A percentile compares a stretch with the other conserved stretches of the same genome.
Conservation (phyloP, 2,329 filamentous ascomycete species). For the Xylaria sp. region DNA sequence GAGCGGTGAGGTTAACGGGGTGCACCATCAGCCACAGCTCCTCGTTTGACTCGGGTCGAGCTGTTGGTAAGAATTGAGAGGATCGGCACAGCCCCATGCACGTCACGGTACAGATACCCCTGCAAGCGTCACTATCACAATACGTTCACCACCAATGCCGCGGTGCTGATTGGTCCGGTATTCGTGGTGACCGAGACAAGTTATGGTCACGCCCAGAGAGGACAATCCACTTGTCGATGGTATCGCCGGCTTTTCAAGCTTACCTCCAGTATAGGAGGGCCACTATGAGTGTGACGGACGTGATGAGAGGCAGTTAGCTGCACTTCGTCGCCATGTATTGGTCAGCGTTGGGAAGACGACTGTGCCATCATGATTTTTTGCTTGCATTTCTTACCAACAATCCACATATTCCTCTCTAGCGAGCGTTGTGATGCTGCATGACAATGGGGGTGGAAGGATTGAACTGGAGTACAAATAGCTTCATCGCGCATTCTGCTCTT, state of each 20-base stretch:
- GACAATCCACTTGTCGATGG: conserved; percentile 14
- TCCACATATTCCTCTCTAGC: not conserved
- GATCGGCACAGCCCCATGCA: conserved; percentile 21
- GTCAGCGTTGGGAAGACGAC: not conserved
- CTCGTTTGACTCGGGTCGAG: not conserved
- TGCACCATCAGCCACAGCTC: not conserved
- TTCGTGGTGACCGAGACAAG: conserved; percentile 14
- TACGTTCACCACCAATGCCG: not conserved
- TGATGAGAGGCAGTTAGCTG: not conserved
- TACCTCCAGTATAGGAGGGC: conserved; percentile 6
- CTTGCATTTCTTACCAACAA: not conserved
- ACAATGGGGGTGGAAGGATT: not conserved
- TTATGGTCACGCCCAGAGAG: conserved; percentile 2
- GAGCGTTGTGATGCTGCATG: not conserved
- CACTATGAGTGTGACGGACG: conserved; percentile 19
- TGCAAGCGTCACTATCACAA: conserved; percentile 22
- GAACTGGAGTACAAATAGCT: conserved; percentile 11
- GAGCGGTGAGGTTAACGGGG: conserved; percentile 9
- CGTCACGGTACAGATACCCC: conserved; percentile 18
- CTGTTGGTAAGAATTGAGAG: not conserved
- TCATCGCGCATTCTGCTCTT: not conserved
- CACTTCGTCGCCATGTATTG: not conserved
- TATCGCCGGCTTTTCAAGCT: conserved; percentile 11
- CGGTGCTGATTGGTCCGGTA: conserved; percentile 11
- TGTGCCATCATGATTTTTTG: not conserved